Percentiles rank a stretch among this genome's conserved stretches.
Evolutionary conservation across 805 yeast species (phyloP).

Genomic region (Ogataea siamensis): DNA sequence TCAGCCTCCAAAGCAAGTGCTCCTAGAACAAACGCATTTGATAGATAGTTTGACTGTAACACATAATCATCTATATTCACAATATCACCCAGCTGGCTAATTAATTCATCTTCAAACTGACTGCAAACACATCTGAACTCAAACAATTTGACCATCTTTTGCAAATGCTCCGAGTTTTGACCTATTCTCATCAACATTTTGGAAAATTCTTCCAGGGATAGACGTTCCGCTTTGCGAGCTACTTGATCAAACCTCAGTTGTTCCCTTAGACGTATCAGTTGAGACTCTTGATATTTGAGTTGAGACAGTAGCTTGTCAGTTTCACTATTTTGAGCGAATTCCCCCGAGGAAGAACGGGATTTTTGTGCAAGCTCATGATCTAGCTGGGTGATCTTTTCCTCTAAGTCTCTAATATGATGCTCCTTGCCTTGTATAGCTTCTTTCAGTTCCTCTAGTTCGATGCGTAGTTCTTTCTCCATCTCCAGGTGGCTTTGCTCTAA

Average conservation of each 20-base stretch:
- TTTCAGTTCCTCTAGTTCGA: slow-evolving; percentile 35
- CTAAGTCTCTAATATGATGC: slow-evolving; percentile 24
- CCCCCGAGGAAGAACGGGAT: too few species aligned
- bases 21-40: slow-evolving; percentile 9
- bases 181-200: slow-evolving; percentile 4
- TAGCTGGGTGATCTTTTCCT: slow-evolving; percentile 32
- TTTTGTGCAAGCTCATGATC: slow-evolving; percentile 27
- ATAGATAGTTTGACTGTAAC: slow-evolving; percentile 5
- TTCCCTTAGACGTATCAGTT: slow-evolving; percentile 9
- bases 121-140: slow-evolving; percentile 12
- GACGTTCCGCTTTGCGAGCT: slow-evolving; percentile 11
- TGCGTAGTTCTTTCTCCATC: slow-evolving; percentile 43
- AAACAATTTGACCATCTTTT: slow-evolving; percentile 10
- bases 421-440: slow-evolving; percentile 15
- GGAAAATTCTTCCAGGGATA: slow-evolving; percentile 11
- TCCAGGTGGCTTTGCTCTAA: slow-evolving; percentile 45
- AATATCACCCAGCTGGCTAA: background rate
- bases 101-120: slow-evolving; percentile 7
- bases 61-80: slow-evolving; percentile 14
- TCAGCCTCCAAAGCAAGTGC: slow-evolving; percentile 2
- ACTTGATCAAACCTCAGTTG: slow-evolving; percentile 12
- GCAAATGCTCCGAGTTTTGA: slow-evolving; percentile 1
- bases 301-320: slow-evolving; percentile 6
- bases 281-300: slow-evolving; percentile 21
- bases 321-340: too few species aligned